Evolutionary conservation across 176 grass and related monocot genomes (phyloP).

Genomic region (Pharus latifolius): DNA sequence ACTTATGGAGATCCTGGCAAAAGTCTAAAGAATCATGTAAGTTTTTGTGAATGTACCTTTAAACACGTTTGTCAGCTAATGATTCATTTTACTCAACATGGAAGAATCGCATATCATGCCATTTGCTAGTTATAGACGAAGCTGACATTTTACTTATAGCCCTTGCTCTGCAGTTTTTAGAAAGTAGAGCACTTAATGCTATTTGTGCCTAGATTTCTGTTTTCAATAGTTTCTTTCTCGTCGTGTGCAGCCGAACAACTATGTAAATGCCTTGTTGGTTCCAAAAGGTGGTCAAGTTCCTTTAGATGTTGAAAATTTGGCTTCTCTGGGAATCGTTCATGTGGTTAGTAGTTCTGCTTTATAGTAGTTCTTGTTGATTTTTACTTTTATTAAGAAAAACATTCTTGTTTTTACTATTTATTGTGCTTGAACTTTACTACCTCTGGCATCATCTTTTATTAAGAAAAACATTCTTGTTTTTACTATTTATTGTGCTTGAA

Average conservation of each 20-base stretch:
- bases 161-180: background rate
- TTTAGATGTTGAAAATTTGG: conserved; percentile 59
- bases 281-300: conserved; percentile 63
- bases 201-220: background rate
- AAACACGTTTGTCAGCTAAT: background rate
- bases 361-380: background rate
- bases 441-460: too few species aligned
- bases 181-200: background rate
- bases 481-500: background rate
- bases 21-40: conserved; percentile 77
- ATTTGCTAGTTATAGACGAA: background rate
- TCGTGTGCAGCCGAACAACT: conserved; percentile 58
- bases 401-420: background rate
- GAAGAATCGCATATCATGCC: background rate
- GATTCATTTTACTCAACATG: background rate
- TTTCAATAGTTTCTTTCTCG: background rate
- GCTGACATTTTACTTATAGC: background rate
- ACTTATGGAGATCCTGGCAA: conserved; percentile 69
- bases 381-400: conserved; percentile 5
- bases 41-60: conserved; percentile 15
- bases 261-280: conserved; percentile 87
- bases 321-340: conserved; percentile 63
- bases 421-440: background rate
- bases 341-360: conserved; percentile 47
- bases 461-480: background rate